Base-by-base conservation (phyloP, 176 grass and related monocot genomes). In the Eremochloa ophiuroides region DNA sequence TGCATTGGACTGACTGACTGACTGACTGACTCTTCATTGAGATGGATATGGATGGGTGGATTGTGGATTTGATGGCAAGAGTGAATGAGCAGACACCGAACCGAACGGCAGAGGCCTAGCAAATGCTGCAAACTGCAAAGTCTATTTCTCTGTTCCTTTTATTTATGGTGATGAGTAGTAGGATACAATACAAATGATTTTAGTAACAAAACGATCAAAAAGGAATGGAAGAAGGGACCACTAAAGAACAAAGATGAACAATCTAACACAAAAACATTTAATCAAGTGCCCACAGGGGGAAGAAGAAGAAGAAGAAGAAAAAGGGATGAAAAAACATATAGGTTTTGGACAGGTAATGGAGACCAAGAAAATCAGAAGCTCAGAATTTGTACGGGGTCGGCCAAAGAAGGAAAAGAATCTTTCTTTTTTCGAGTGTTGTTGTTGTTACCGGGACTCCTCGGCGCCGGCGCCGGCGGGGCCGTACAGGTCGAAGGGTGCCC, bases 401-500 rank as follows among this genome's bases (percentile, higher is more conserved):
- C 46, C 37, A 84, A 85, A 87, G 69, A 85, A 85, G 83, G 33
- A 87, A 85, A 93, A 91, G 71, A 91, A 87, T 86, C 56, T 58
- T 77, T 77, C 82, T 14, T 66, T 30, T 53, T 77, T 62, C 22
- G n/a, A 44, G 78, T 79, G 39, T 48, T 40, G 44, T 48, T 40
- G 44, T 14, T 8, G 60, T 91, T 94, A 94, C 92, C 92, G 86
- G 69, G 89, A 83, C 42, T 42, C 48, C 44, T 71, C 83, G 56
- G 73, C 71, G 38, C 37, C 60, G 58, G 76, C 70, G 71, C 34
- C 82, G 87, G 74, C 76, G 3, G 87, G 89, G 60, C 85, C 89
- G 84, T 90, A 94, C 69, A 97, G 83, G 69, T 97, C 94, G 81
- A 90, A 97, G 8, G 94, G 91, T 40, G 91, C 87, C 94, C 94